These are phyloP conservation scores for Lasiodiplodia citricola DNA, from an alignment of 2,329 filamentous ascomycete genomes.

Conservation along the genomic window DNA sequence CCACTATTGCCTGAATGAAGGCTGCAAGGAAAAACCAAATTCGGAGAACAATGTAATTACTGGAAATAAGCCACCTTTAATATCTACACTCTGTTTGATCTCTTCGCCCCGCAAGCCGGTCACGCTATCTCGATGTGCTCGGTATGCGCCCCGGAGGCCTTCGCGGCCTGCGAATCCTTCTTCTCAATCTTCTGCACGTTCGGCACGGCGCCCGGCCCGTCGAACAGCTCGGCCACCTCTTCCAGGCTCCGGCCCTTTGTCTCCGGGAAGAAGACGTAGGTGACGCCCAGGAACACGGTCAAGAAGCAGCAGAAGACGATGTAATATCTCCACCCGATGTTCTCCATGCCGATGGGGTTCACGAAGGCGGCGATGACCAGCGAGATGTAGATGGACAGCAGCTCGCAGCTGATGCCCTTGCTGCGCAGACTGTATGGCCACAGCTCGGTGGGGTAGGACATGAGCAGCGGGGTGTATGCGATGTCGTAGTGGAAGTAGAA, in stretches of 20 bases:
- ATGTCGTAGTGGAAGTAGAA: slow-evolving; percentile 29
- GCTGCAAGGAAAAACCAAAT: not conserved
- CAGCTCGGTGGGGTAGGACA: slow-evolving; percentile 55
- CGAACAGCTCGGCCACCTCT: slow-evolving; percentile 33
- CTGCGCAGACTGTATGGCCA: slow-evolving; percentile 54
- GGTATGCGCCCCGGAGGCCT: not conserved
- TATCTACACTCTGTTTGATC: not conserved
- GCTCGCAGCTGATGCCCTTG: slow-evolving; percentile 39
- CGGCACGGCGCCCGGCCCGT: slow-evolving; percentile 28
- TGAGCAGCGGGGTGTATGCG: slow-evolving; percentile 41
- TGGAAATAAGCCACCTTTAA: not conserved
- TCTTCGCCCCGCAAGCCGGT: not conserved
- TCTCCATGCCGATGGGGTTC: slow-evolving; percentile 29
- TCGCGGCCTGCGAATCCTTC: not conserved
- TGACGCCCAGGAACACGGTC: slow-evolving; percentile 36
- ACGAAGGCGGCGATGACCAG: slow-evolving; percentile 27
- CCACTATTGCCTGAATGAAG: not conserved
- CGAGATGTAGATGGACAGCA: slow-evolving; percentile 22
- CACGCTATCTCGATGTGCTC: slow-evolving; percentile 18
- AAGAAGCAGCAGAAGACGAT: slow-evolving; percentile 40
- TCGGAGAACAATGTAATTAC: not conserved
- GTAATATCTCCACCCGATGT: slow-evolving; percentile 30
- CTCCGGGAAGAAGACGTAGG: slow-evolving; percentile 32
- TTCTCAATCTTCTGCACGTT: slow-evolving; percentile 27
- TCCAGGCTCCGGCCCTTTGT: slow-evolving; percentile 34